phyloP scores from a whole-genome alignment of 805 yeast genomes.

The Cyberlindnera bimundalis region DNA sequence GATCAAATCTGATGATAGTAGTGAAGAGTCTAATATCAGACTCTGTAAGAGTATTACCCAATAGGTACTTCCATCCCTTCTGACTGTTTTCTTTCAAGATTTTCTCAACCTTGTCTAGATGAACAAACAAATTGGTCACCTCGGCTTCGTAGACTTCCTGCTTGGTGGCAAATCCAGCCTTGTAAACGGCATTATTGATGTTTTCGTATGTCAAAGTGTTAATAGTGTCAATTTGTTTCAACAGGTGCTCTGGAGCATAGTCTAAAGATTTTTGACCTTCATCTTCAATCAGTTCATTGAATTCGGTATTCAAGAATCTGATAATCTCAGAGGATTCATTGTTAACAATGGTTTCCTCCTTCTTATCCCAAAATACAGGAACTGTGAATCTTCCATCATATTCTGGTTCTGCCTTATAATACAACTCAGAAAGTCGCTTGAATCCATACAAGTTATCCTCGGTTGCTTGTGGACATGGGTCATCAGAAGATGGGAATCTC shows the following conservation, averaged over 20 bases:
- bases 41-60: constrained; percentile 74
- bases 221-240: constrained; percentile 63
- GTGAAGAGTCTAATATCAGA: constrained; percentile 87
- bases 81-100: constrained; percentile 43
- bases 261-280: constrained; percentile 47
- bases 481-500: constrained; percentile 61
- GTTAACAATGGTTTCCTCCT: constrained; percentile 78
- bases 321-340: constrained; percentile 90
- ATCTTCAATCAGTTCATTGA: constrained; percentile 52
- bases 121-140: constrained; percentile 57
- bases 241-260: constrained; percentile 57
- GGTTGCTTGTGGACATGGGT: constrained; percentile 41
- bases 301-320: constrained; percentile 75
- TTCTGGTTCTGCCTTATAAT: constrained; percentile 69
- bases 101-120: constrained; percentile 67
- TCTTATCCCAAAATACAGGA: constrained; percentile 90
- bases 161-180: constrained; percentile 81
- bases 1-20: constrained; percentile 87
- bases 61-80: constrained; percentile 37
- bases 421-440: constrained; percentile 63
- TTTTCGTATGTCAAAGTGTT: constrained; percentile 81
- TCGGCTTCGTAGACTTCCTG: constrained; percentile 79
- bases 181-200: constrained; percentile 92
- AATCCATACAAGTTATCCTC: constrained; percentile 59
- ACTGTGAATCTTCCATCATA: constrained; percentile 86